A percentile compares a stretch with the other conserved stretches of the same genome.
Conservation (phyloP, 768 basidiomycete species). For the Mycena sanguinolenta region DNA sequence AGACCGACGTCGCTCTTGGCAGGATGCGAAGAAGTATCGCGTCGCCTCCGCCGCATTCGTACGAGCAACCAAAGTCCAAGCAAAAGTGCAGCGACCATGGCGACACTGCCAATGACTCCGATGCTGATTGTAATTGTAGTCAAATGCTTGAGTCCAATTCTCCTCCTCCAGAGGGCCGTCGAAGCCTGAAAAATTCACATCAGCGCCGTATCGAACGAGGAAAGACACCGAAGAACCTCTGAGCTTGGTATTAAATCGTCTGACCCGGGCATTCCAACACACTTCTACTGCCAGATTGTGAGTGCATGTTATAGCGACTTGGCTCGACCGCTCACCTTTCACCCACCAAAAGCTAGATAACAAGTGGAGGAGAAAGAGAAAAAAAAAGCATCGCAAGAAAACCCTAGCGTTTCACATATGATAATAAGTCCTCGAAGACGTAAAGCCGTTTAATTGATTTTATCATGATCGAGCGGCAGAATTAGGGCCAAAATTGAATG, state of each 20-base stretch:
- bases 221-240: background rate
- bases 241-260: background rate
- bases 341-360: background rate
- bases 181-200: background rate
- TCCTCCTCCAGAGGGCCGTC: conserved; percentile 59
- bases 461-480: conserved; percentile 1
- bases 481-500: too few relatives aligned
- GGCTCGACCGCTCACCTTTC: conserved; percentile 5
- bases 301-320: background rate
- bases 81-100: conserved; percentile 27
- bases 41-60: conserved; percentile 9
- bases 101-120: conserved; percentile 25
- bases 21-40: background rate
- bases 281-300: background rate
- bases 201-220: background rate
- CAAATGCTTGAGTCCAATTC: background rate
- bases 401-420: background rate
- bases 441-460: conserved; percentile 22
- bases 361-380: background rate
- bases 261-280: background rate
- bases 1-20: background rate
- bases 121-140: conserved; percentile 23
- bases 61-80: conserved; percentile 22
- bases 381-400: background rate
- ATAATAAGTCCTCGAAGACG: background rate